Evolutionary conservation across 768 basidiomycete genomes (phyloP).

Genomic region (Hydnomerulius pinastri): DNA sequence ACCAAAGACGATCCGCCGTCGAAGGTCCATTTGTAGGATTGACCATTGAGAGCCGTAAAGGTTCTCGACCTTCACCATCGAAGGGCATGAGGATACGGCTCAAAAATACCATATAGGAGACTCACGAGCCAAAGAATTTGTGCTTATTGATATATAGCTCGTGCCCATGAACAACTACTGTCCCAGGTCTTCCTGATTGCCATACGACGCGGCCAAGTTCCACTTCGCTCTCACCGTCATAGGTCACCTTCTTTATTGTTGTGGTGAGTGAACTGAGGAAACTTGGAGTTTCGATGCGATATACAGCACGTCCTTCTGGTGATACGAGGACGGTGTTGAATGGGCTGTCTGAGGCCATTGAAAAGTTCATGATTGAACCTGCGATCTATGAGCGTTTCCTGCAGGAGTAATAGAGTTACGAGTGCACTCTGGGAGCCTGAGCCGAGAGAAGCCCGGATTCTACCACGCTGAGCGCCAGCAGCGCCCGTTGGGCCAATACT

Average conservation of each 20-base stretch:
- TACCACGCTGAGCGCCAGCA: conserved; percentile 34
- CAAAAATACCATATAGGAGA: conserved; percentile 3
- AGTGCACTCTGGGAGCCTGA: conserved; percentile 18
- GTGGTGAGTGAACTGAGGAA: conserved; percentile 18
- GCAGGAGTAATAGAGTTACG: conserved; percentile 7
- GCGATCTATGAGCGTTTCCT: conserved; percentile 14
- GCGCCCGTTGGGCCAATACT: conserved; percentile 3
- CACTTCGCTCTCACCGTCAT: conserved; percentile 22
- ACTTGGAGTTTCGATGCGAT: conserved; percentile 32
- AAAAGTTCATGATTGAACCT: conserved; percentile 29
- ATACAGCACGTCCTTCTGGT: conserved; percentile 28
- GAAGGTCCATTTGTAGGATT: conserved; percentile 37
- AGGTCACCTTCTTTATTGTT: conserved; percentile 24
- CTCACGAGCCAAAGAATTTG: conserved; percentile 34
- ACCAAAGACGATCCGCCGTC: conserved; percentile 34
- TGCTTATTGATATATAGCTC: conserved; percentile 25
- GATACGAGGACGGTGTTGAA: conserved; percentile 34
- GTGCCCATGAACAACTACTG: conserved; percentile 29
- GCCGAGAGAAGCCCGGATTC: conserved; percentile 35
- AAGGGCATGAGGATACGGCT: not conserved
- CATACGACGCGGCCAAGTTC: conserved; percentile 32
- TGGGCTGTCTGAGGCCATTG: conserved; percentile 31
- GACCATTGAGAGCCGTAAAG: conserved; percentile 35
- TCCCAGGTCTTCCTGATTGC: conserved; percentile 30
- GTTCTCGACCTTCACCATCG: conserved; percentile 27